Evolutionary conservation across 768 basidiomycete species (phyloP).

Genomic region (Tulasnella sp.): DNA sequence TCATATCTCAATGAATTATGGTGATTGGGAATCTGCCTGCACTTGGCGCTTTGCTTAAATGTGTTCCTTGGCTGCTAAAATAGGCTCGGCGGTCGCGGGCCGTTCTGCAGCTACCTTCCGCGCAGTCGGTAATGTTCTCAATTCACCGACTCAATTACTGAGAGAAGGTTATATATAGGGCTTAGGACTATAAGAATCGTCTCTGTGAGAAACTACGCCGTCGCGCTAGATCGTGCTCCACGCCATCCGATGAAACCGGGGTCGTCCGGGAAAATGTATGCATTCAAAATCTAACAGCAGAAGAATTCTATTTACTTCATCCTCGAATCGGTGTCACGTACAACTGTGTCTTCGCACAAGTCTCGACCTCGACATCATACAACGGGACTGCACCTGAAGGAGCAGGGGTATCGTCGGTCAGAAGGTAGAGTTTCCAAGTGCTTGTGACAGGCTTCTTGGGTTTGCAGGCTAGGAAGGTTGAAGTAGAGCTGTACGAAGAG

Average conservation of each 20-base stretch:
- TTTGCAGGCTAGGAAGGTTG: background rate
- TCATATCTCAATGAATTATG: background rate
- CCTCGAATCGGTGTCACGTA: background rate
- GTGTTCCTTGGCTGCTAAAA: background rate
- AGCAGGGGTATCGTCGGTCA: background rate
- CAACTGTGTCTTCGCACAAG: background rate
- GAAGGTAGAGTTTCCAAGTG: constrained; percentile 1
- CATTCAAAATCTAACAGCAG: background rate
- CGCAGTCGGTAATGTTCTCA: background rate
- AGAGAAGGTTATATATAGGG: background rate
- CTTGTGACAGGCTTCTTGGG: background rate
- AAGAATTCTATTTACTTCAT: background rate
- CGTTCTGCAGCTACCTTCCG: background rate
- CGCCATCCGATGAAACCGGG: constrained; percentile 1
- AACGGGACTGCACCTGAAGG: background rate
- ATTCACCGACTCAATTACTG: background rate
- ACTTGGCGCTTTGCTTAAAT: background rate
- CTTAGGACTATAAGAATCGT: background rate
- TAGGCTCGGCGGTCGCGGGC: background rate
- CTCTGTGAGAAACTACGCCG: background rate
- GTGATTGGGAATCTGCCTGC: background rate
- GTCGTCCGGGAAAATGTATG: background rate
- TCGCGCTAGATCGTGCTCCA: background rate
- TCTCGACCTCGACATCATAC: constrained; percentile 4
- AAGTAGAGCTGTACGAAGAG: background rate